These are phyloP conservation scores for Carpinus viminea DNA, from an alignment of 306 rosid species.

Conservation along the genomic window DNA sequence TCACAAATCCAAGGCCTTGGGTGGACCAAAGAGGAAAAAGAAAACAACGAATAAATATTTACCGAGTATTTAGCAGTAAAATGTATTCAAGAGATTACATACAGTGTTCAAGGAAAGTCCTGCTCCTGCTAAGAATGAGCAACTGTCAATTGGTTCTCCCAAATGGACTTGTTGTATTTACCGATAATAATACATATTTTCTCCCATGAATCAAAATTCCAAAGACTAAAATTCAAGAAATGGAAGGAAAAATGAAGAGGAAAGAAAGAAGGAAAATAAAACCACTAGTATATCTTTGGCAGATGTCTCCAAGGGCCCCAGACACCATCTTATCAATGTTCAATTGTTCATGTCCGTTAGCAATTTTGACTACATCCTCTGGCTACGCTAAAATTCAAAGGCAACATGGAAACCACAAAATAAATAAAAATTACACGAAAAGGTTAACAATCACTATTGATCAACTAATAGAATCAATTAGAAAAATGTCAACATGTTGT, in stretches of 20 bases:
- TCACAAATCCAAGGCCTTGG: too few relatives aligned
- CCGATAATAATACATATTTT: constrained; percentile 36
- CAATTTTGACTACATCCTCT: constrained; percentile 78
- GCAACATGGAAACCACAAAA: constrained; percentile 46
- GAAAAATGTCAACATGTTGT: constrained; percentile 23
- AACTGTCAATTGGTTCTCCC: not conserved
- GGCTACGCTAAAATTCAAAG: constrained; percentile 80
- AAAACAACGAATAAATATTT: too few relatives aligned
- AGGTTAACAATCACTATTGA: constrained; percentile 7
- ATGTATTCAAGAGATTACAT: too few relatives aligned
- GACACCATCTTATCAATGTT: constrained; percentile 86
- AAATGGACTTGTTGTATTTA: too few relatives aligned
- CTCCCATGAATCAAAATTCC: constrained; percentile 35
- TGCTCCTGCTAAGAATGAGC: too few relatives aligned
- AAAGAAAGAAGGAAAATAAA: constrained; percentile 22
- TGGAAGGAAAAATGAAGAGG: constrained; percentile 10
- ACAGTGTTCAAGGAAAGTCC: too few relatives aligned
- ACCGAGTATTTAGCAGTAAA: too few relatives aligned
- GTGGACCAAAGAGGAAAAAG: too few relatives aligned
- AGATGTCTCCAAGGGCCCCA: constrained; percentile 4
- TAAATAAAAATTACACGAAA: constrained; percentile 44
- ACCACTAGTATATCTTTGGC: constrained; percentile 42
- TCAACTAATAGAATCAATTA: constrained; percentile 16
- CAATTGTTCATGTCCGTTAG: constrained; percentile 55
- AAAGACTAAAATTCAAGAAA: constrained; percentile 24